Evolutionary conservation across 257 asterid genomes (phyloP), one percentile per base, ranked within the genome.

Genomic region (Henckelia pumila): DNA sequence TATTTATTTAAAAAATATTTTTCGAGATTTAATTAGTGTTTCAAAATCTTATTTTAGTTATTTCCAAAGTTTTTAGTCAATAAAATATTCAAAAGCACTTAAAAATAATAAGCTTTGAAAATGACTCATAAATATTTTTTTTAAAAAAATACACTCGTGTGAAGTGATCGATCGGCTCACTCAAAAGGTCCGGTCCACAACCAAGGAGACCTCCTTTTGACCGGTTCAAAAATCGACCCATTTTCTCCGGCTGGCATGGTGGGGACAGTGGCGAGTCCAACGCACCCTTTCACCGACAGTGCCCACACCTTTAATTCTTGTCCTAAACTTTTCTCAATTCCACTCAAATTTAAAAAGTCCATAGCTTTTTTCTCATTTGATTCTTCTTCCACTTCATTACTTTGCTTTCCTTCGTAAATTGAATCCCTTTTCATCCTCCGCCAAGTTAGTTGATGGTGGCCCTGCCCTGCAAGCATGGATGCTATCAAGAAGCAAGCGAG

Each of bases 401-500:
- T 23, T 37, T 37, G 19, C 30, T 40, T 40, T n/a, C 55, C 55
- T 22, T 56, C 6, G n/a, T 33, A 63, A 40, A 37, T 11, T 13
- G 9, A 3, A 26, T 10, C 25, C 11, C 47, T 59, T 59, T 24
- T 23, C 32, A 21, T 63, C 20, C 32, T 37, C n/a, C n/a, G n/a
- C n/a, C n/a, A n/a, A 44, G 70, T 40, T 62, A 44, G 73, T 74
- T 61, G 76, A 74, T 68, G 78, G 20, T 70, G 70, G 60, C 57
- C 25, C 25, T 44, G 60, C 57, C 25, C 25, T 44, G 79, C 67
- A 55, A 56, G 44, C 56, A 89, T 93, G 97, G 97, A 93, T 63
- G 92, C 96, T 78, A 88, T 93, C 19, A 93, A 86, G 96, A 90
- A 88, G 82, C 97, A 93, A 74, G 98, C 98, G 11, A 85, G 81